Evolutionary conservation across 1,284 basidiomycete species (phyloP), one percentile per base, ranked within the genome.

Genomic region (Apiotrichum akiyoshidainum): DNA sequence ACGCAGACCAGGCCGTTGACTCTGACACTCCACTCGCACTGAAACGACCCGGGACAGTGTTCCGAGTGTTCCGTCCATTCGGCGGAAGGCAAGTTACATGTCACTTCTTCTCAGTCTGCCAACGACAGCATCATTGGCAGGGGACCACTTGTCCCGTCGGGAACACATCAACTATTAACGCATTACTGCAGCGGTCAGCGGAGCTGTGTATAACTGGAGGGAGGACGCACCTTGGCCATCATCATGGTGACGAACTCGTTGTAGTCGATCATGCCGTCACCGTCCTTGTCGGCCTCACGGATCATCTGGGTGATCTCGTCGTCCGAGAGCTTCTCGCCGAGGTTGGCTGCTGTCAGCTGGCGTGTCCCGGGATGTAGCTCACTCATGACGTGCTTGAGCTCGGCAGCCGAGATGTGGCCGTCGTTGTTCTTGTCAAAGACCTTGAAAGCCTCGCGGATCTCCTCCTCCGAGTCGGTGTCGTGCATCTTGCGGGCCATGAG

Each of bases 291-390:
- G 55, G 95, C 95, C 80, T 98, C 95, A 59, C 92, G 86, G 77
- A 99, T 98, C 95, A 99, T 98, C 81, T 96, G 92, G 68, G 94
- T 90, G 62, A 98, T 91, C 80, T 98, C 95, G 40, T 80, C 85
- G 71, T 97, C 92, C 17, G 91, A 86, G 58, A 98, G 82, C 79
- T 93, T 94, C 82, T 98, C 94, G 64, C 89, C 91, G 86, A 81
- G 73, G 74, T 80, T 80, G 69, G 78, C 77, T 78, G 52, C 11
- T 1, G 5, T 35, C 39, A 26, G 39, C 35, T n/a, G 3, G 4
- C 8, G 41, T 54, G 39, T 39, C 14, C 37, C 22, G 14, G 2
- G 22, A 5, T 2, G 19, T 21, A n/a, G 81, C 87, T 68, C 69
- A 91, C 92, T 92, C 92, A 96, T 94, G 76, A 95, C 91, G 73